A percentile compares a stretch with the other conserved stretches of the same genome.
Evolutionary conservation across 768 basidiomycete species (phyloP).

Genomic region (Agrocybe chaxingu): DNA sequence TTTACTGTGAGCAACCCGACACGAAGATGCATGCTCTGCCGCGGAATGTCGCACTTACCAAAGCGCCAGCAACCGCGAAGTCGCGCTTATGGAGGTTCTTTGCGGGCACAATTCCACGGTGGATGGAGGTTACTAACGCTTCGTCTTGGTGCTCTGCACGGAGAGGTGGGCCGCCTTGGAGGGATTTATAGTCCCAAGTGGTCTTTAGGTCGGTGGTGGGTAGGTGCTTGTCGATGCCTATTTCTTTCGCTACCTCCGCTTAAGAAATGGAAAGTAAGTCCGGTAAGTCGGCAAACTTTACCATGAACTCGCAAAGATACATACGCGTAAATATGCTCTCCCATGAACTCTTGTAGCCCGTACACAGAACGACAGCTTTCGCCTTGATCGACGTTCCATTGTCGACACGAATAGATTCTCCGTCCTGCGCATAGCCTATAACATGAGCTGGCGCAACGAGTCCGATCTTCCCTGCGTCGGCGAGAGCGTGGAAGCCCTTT

Average conservation of each 20-base stretch:
- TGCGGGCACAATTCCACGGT: slow-evolving; percentile 58
- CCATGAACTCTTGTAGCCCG: slow-evolving; percentile 61
- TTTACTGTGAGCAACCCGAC: too few relatives aligned
- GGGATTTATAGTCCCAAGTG: slow-evolving; percentile 32
- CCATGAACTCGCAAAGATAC: neutral
- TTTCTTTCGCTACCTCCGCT: slow-evolving; percentile 44
- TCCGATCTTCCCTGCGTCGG: slow-evolving; percentile 42
- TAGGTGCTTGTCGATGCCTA: slow-evolving; percentile 42
- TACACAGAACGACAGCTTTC: slow-evolving; percentile 46
- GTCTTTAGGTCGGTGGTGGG: slow-evolving; percentile 13
- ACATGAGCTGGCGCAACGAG: slow-evolving; percentile 41
- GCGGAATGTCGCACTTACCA: too few relatives aligned
- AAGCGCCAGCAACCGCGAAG: slow-evolving; percentile 60
- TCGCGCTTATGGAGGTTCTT: slow-evolving; percentile 50
- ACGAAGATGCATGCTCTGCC: too few relatives aligned
- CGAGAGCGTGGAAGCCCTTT: slow-evolving; percentile 47
- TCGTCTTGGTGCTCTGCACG: slow-evolving; percentile 20
- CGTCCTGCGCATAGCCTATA: slow-evolving; percentile 28
- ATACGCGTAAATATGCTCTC: slow-evolving; percentile 22
- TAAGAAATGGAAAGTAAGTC: neutral
- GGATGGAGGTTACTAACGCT: slow-evolving; percentile 42
- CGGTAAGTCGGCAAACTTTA: neutral
- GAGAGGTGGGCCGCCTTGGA: slow-evolving; percentile 32
- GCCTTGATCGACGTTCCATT: slow-evolving; percentile 39
- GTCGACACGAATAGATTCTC: slow-evolving; percentile 35